These are phyloP conservation scores for Hyphopichia burtonii DNA, from an alignment of 1,139 yeast species.

Conservation along the genomic window DNA sequence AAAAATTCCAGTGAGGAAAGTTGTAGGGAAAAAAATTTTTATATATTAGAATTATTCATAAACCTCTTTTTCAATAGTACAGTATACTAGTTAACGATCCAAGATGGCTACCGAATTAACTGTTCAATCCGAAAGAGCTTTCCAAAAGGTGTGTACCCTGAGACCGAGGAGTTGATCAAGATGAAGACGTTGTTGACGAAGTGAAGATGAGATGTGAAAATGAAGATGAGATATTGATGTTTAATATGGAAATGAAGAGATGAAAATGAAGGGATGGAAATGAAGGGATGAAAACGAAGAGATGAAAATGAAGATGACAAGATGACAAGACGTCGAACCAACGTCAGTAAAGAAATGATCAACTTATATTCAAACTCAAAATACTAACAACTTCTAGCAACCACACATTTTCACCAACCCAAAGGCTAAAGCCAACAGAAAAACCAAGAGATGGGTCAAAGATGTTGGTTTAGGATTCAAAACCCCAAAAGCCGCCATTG, in stretches of 20 bases:
- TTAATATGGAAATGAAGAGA: background rate
- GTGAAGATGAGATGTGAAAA: background rate
- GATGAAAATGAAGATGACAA: background rate
- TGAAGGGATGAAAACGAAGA: too few species aligned
- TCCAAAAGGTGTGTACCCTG: constrained; percentile 87
- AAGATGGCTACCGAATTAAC: constrained; percentile 99
- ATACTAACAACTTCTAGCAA: constrained; percentile 66
- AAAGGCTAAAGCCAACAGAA: constrained; percentile 98
- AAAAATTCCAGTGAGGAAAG: background rate
- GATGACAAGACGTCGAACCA: too few species aligned
- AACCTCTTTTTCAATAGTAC: constrained; percentile 3
- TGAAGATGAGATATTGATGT: background rate
- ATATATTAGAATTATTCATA: constrained; percentile 8
- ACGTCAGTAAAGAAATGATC: too few species aligned
- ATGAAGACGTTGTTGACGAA: background rate
- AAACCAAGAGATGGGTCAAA: constrained; percentile 99
- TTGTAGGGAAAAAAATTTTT: constrained; percentile 2
- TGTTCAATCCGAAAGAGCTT: constrained; percentile 99
- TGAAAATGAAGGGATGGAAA: background rate
- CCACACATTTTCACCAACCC: constrained; percentile 99
- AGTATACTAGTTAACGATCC: constrained; percentile 8
- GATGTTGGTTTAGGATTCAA: constrained; percentile 99
- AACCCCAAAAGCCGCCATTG: constrained; percentile 99
- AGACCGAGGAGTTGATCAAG: background rate
- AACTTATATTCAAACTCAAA: too few species aligned